phyloP scores from a whole-genome alignment of 2,329 filamentous ascomycete species.

The Arthrocladium fulminans region DNA sequence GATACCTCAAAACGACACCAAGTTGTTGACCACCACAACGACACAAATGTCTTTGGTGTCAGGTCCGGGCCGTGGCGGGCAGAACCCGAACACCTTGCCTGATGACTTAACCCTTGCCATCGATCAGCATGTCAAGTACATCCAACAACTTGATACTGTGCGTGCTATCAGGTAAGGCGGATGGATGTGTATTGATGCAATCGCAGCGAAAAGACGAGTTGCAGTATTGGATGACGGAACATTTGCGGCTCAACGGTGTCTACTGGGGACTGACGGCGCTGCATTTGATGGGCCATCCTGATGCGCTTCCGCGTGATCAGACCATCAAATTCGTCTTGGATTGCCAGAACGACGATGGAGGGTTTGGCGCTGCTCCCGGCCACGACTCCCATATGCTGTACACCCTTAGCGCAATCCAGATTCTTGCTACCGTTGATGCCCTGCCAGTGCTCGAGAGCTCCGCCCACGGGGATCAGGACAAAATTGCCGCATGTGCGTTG shows the following conservation, averaged over 20 bases:
- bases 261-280: slow-evolving; percentile 93
- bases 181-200: slow-evolving; percentile 30
- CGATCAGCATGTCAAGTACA: slow-evolving; percentile 76
- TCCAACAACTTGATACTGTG: slow-evolving; percentile 82
- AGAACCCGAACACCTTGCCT: slow-evolving; percentile 24
- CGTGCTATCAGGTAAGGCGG: slow-evolving; percentile 29
- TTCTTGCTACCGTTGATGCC: slow-evolving; percentile 77
- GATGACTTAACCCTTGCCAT: slow-evolving; percentile 45
- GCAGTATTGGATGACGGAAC: slow-evolving; percentile 96
- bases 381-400: slow-evolving; percentile 96
- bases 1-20: not conserved
- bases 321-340: slow-evolving; percentile 90
- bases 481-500: slow-evolving; percentile 68
- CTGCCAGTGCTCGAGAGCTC: slow-evolving; percentile 73
- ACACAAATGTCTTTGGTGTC: slow-evolving; percentile 50
- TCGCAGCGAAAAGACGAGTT: slow-evolving; percentile 77
- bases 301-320: slow-evolving; percentile 69
- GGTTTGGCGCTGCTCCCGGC: slow-evolving; percentile 86
- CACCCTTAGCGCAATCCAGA: slow-evolving; percentile 90
- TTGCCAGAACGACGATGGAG: slow-evolving; percentile 81
- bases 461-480: slow-evolving; percentile 59
- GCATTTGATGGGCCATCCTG: slow-evolving; percentile 70
- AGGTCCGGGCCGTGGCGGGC: slow-evolving; percentile 48
- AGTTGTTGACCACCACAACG: not conserved
- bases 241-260: slow-evolving; percentile 85